phyloP scores from a whole-genome alignment of 163 green algal species.

The Chlamydomonas reinhardtii region DNA sequence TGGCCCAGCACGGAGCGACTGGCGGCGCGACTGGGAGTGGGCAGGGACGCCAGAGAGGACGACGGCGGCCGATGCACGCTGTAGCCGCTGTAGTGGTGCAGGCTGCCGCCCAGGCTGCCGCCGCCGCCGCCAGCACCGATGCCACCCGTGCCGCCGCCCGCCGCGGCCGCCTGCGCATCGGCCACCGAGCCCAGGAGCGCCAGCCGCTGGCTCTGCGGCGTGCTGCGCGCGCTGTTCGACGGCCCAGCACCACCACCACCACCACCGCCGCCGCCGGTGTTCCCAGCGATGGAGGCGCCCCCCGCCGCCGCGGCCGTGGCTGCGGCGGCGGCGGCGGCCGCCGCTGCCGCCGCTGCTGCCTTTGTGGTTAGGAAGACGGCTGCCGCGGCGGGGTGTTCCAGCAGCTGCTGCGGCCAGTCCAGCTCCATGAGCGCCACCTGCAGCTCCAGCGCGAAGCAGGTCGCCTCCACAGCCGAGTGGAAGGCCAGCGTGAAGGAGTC shows the following conservation, averaged over 20 bases:
- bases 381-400: conserved; percentile 9
- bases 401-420: conserved; percentile 26
- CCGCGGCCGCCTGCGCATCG: background rate
- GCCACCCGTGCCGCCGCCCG: too few species aligned
- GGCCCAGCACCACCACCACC: too few species aligned
- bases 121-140: background rate
- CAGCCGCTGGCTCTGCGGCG: background rate
- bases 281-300: background rate
- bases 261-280: background rate
- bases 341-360: background rate
- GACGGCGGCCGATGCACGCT: background rate
- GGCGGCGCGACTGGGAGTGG: background rate
- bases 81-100: background rate
- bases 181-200: background rate
- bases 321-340: background rate
- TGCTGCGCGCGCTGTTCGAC: background rate
- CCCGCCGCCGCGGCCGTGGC: background rate
- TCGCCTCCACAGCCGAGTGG: conserved; percentile 40
- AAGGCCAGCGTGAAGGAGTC: conserved; percentile 12
- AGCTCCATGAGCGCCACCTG: conserved; percentile 31
- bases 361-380: conserved; percentile 33
- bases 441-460: conserved; percentile 31
- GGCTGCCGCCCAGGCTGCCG: background rate
- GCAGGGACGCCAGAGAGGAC: background rate
- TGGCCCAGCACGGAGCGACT: background rate